These are phyloP conservation scores for Trypanosoma lewisi DNA, from an alignment of 208 protist genomes.

Conservation along the genomic window DNA sequence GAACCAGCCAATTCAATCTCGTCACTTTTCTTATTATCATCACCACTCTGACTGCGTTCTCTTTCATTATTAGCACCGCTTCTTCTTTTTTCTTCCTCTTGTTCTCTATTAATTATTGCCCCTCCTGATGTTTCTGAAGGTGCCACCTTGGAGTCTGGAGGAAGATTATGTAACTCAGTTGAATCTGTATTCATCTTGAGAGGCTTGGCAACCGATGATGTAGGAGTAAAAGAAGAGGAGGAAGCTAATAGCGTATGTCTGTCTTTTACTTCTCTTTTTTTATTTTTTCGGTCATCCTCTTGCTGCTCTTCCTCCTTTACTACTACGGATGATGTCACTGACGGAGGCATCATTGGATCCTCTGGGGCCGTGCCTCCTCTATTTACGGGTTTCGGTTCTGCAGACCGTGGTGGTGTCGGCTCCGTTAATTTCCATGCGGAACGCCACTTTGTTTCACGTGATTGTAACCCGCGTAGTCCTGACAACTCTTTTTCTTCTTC, in stretches of 20 bases:
- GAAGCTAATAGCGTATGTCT: not conserved
- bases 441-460: constrained; percentile 14
- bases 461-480: no score
- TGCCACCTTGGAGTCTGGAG: not conserved
- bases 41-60: no score
- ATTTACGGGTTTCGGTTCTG: no score
- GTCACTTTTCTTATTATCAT: no score
- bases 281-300: not conserved
- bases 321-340: not conserved
- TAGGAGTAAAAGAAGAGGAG: not conserved
- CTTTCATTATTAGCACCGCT: no score
- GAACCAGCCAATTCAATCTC: no score
- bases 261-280: not conserved
- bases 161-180: no score
- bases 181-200: not conserved
- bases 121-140: not conserved
- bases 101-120: no score
- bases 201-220: not conserved
- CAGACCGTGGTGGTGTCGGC: no score
- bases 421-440: constrained; percentile 12
- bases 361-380: not conserved
- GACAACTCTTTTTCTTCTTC: no score
- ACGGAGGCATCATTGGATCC: no score
- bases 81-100: no score
- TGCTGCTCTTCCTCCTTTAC: not conserved